These are phyloP conservation scores for Citrus sp. DNA, from an alignment of 345 rosid species.

Conservation along the genomic window DNA sequence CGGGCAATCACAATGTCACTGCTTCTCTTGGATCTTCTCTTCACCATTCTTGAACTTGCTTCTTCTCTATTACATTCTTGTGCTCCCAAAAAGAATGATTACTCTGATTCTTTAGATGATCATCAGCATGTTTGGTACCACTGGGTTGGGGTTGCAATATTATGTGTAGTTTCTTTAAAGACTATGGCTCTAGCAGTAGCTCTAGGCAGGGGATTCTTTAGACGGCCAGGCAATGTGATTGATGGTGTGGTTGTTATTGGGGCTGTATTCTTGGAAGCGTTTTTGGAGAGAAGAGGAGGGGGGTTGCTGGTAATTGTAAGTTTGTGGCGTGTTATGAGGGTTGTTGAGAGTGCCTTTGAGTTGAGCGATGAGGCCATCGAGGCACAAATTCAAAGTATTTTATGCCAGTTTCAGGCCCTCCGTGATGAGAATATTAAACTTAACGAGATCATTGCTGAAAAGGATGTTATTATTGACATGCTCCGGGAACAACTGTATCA, in stretches of 20 bases:
- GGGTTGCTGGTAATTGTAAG: conserved; percentile 66
- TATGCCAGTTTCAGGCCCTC: conserved; percentile 49
- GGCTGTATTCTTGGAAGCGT: conserved; percentile 52
- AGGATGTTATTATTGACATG: conserved; percentile 39
- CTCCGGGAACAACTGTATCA: conserved; percentile 31
- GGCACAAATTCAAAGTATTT: conserved; percentile 45
- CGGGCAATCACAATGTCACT: conserved; percentile 36
- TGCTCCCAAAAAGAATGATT: not conserved
- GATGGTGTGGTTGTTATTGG: conserved; percentile 48
- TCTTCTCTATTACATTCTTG: conserved; percentile 44
- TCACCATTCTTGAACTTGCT: conserved; percentile 56
- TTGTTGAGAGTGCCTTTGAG: conserved; percentile 67
- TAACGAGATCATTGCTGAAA: conserved; percentile 32
- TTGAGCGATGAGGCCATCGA: conserved; percentile 77
- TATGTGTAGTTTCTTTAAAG: conserved; percentile 48
- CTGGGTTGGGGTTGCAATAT: conserved; percentile 55
- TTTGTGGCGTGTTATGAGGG: conserved; percentile 68
- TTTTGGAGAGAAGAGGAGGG: conserved; percentile 50
- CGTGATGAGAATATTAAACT: conserved; percentile 37
- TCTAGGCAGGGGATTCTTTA: conserved; percentile 40
- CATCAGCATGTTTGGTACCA: conserved; percentile 42
- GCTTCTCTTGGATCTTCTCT: conserved; percentile 51
- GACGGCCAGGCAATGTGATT: conserved; percentile 45
- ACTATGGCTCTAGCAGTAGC: conserved; percentile 37
- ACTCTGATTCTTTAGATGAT: too few species aligned